Percentiles rank a stretch among this genome's conserved stretches.
These are phyloP conservation scores for Athelia psychrophila DNA, from an alignment of 1,284 basidiomycete genomes.

Conservation along the genomic window DNA sequence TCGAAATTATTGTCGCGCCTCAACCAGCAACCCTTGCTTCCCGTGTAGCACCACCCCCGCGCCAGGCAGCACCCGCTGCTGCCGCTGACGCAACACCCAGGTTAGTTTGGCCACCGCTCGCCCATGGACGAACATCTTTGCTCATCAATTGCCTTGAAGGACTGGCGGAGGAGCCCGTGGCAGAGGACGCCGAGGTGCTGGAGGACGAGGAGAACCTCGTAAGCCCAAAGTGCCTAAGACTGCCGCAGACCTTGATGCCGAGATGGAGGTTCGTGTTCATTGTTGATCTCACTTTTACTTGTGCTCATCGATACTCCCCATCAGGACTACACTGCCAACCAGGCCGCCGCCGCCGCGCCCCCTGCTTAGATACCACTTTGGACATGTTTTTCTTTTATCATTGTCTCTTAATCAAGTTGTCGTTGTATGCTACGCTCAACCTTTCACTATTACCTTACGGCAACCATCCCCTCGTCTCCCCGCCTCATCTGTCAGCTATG, in stretches of 20 bases:
- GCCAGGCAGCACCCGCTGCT: conserved; percentile 30
- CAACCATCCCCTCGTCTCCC: neutral
- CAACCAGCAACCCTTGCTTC: conserved; percentile 60
- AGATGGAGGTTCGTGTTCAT: conserved; percentile 69
- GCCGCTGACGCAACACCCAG: conserved; percentile 33
- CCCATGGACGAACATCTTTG: conserved; percentile 5
- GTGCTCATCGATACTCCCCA: conserved; percentile 4
- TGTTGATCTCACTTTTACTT: neutral
- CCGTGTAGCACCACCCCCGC: conserved; percentile 65
- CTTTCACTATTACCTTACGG: neutral
- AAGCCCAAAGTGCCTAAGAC: conserved; percentile 70
- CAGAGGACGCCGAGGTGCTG: conserved; percentile 51
- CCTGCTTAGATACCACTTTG: conserved; percentile 19
- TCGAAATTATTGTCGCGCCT: conserved; percentile 95
- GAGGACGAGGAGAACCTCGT: conserved; percentile 53
- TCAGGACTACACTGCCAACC: conserved; percentile 72
- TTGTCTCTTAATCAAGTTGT: neutral
- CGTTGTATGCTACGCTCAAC: neutral
- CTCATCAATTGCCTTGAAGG: conserved; percentile 17
- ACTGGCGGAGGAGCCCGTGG: conserved; percentile 38
- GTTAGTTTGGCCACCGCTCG: conserved; percentile 31
- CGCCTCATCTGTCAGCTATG: neutral
- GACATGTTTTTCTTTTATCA: conserved; percentile 12
- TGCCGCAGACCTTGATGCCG: conserved; percentile 75
- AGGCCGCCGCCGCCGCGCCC: conserved; percentile 39